Percentiles rank a stretch among this genome's conserved stretches.
Conservation (phyloP, 345 rosid species). For the Sapria himalayana region DNA sequence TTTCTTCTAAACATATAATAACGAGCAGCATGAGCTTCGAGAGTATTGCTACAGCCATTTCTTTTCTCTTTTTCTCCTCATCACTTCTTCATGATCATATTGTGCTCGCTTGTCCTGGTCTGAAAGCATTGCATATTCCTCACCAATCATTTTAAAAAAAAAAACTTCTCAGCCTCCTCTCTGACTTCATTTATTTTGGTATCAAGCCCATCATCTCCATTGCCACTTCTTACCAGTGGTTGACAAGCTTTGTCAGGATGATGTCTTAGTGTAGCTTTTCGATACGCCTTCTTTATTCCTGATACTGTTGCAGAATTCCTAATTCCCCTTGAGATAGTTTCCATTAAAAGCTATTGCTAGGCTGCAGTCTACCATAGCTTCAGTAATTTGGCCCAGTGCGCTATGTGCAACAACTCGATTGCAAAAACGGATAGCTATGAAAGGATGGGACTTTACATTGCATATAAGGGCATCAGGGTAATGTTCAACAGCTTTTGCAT, state of each 20-base stretch:
- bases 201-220: constrained; percentile 64
- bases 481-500: constrained; percentile 78
- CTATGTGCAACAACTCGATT: constrained; percentile 93
- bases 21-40: too few relatives aligned
- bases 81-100: constrained; percentile 78
- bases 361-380: constrained; percentile 95
- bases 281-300: constrained; percentile 78
- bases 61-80: constrained; percentile 39
- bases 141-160: constrained; percentile 94
- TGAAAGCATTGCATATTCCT: constrained; percentile 82
- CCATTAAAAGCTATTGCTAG: constrained; percentile 82
- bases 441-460: constrained; percentile 69
- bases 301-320: constrained; percentile 50
- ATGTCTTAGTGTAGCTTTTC: constrained; percentile 84
- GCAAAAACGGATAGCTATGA: constrained; percentile 86
- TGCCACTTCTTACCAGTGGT: constrained; percentile 49
- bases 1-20: too few relatives aligned
- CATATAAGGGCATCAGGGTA: constrained; percentile 64
- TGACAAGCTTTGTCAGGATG: constrained; percentile 99
- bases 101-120: constrained; percentile 60
- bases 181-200: constrained; percentile 76
- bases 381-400: constrained; percentile 54
- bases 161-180: constrained; percentile 63
- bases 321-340: constrained; percentile 73
- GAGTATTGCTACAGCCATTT: constrained; percentile 29